Percentiles rank a stretch among this genome's conserved stretches.
Conservation (phyloP, 176 grass and related monocot species). For the Metroxylon sagu region DNA sequence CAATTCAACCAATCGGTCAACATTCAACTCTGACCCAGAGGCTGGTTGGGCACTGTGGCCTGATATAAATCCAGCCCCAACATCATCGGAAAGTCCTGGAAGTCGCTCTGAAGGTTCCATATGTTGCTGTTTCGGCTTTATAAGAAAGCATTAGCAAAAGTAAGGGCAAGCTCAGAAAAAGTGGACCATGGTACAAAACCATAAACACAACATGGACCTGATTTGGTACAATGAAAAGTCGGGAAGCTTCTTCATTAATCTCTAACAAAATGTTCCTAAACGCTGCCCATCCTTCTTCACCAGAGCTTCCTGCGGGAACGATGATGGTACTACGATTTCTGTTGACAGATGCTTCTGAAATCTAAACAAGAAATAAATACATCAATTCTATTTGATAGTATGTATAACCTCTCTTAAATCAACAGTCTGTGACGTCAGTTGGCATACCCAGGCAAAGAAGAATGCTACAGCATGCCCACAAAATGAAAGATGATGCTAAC, state of each 20-base stretch:
- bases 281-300: slow-evolving; percentile 97
- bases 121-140: slow-evolving; percentile 44
- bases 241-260: slow-evolving; percentile 72
- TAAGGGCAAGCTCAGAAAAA: slow-evolving; percentile 8
- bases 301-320: slow-evolving; percentile 86
- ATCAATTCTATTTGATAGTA: neutral
- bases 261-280: slow-evolving; percentile 88
- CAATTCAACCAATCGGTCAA: slow-evolving; percentile 68
- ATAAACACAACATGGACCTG: slow-evolving; percentile 34
- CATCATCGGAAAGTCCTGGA: slow-evolving; percentile 90
- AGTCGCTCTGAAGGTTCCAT: slow-evolving; percentile 72
- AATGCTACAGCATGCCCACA: no score
- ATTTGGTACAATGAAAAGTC: slow-evolving; percentile 61
- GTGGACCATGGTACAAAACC: neutral
- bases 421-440: neutral
- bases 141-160: slow-evolving; percentile 10
- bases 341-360: slow-evolving; percentile 92
- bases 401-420: neutral
- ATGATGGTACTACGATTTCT: slow-evolving; percentile 97
- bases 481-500: no score
- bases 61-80: slow-evolving; percentile 96
- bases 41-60: slow-evolving; percentile 63
- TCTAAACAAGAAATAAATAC: slow-evolving; percentile 28
- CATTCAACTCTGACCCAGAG: slow-evolving; percentile 59
- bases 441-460: neutral